Conservation (phyloP, 169 alveolate species). For the Prorocentrum cordatum region DNA sequence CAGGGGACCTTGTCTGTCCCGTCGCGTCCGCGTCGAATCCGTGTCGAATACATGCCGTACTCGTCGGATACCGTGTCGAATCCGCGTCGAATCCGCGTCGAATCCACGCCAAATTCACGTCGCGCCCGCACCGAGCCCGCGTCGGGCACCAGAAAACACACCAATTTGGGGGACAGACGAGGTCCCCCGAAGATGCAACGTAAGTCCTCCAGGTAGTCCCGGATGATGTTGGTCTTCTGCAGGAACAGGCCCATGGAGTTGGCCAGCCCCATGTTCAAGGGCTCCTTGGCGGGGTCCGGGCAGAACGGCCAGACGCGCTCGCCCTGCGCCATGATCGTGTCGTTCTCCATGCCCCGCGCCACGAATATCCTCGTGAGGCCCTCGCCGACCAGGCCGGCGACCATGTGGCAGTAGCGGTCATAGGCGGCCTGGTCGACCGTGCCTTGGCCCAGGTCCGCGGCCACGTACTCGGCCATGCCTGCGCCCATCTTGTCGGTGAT, state of each 20-base stretch:
- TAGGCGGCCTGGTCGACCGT: constrained; percentile 38
- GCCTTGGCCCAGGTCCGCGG: constrained; percentile 32
- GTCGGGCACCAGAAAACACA: no score
- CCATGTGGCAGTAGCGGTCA: constrained; percentile 59
- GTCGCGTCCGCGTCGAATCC: no score
- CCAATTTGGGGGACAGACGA: no score
- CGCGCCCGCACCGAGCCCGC: no score
- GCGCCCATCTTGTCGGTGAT: constrained; percentile 61
- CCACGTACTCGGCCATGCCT: constrained; percentile 58
- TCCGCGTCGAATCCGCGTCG: no score
- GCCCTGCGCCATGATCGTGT: background rate
- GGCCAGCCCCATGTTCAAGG: constrained; percentile 33
- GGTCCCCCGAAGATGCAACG: no score
- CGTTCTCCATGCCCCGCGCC: background rate
- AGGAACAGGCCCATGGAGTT: constrained; percentile 51
- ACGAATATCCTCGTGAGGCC: constrained; percentile 38
- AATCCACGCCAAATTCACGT: no score
- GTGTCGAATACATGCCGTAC: no score
- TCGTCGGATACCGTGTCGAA: no score
- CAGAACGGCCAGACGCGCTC: constrained; percentile 35
- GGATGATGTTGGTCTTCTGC: constrained; percentile 67
- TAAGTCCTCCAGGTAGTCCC: constrained; percentile 63
- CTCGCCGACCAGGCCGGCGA: constrained; percentile 58
- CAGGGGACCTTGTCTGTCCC: no score
- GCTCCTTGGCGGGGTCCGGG: constrained; percentile 1